Base-by-base conservation (phyloP, 805 yeast species). In the Pichia insulana region DNA sequence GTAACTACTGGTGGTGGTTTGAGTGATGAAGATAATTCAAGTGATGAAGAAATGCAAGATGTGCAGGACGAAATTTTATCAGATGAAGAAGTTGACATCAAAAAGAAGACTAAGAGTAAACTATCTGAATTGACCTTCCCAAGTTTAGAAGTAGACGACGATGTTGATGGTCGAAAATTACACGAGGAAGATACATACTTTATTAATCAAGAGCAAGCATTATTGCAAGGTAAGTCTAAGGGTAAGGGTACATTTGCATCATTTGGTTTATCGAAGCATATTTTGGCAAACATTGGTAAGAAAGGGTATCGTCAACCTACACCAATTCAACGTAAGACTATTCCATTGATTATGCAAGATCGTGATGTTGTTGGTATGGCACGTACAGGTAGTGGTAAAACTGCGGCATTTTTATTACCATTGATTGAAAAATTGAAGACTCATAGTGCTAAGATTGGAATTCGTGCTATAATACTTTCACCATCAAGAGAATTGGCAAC, bases 281-380 rank as follows among this genome's bases (percentile, higher is more conserved):
- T 89, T 6, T 57, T 88, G 45, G 63, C 70, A 18, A 90, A 87
- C 54, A 81, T 92, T 42, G 58, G 75, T 43, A 80, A 78, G 47
- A 89, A 87, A 57, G 99, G 99, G 0, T 92, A 79, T 66, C 82
- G 78, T 51, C 92, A 83, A 51, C 99, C 99, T 12, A 92, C 99
- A 0, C 99, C 99, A 2, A 92, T 92, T 61, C 99, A 92, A 65
- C 73, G 98, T 50, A 92, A 90, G 59, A 82, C 98, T 3, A 85
- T 92, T 45, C 98, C 98, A 0, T 69, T 88, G 42, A 80, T 92
- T 45, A 68, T 92, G 67, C 86, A 83, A 37, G 83, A 78, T 42
- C 73, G 94, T 57, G 98, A 92, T 64, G 95, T 92, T 34, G 98
- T 92, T 13, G 99, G 97, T 58, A 92, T 92, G 99, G 99, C 99